Conservation (phyloP, 2,329 filamentous ascomycete genomes). For the Mollisia scopiformis region DNA sequence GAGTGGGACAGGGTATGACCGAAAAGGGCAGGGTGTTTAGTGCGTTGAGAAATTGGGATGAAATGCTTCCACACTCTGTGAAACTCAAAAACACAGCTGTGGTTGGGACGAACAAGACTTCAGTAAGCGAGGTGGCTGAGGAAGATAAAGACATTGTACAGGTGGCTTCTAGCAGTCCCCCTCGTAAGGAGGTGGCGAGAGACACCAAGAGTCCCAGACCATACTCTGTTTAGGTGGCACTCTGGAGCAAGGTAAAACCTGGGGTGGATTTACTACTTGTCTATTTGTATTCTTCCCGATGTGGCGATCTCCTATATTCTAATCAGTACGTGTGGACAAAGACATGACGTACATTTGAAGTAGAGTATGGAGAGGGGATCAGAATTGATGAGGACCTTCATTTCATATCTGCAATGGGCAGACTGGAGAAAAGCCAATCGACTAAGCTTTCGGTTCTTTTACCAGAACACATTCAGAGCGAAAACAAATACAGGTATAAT, state of each 20-base stretch:
- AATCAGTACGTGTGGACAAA: neutral
- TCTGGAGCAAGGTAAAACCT: too few species aligned
- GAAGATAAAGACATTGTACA: too few species aligned
- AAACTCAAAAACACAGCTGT: neutral
- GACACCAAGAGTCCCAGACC: neutral
- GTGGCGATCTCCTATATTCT: neutral
- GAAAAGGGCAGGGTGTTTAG: neutral
- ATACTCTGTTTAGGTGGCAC: too few species aligned
- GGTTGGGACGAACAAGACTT: too few species aligned
- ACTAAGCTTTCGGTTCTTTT: neutral
- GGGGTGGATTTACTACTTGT: too few species aligned
- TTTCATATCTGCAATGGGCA: neutral
- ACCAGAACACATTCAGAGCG: neutral
- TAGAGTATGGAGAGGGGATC: too few species aligned
- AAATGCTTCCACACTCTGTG: neutral
- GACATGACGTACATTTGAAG: too few species aligned
- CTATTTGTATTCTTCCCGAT: neutral
- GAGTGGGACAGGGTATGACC: neutral
- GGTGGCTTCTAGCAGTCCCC: too few species aligned
- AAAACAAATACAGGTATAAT: too few species aligned
- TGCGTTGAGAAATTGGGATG: neutral
- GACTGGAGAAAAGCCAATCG: neutral
- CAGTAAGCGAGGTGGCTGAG: too few species aligned
- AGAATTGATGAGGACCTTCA: neutral
- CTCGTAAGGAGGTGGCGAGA: too few species aligned